phyloP scores from a whole-genome alignment of 106 monocot genomes.

The Platanthera guangdongensis region DNA sequence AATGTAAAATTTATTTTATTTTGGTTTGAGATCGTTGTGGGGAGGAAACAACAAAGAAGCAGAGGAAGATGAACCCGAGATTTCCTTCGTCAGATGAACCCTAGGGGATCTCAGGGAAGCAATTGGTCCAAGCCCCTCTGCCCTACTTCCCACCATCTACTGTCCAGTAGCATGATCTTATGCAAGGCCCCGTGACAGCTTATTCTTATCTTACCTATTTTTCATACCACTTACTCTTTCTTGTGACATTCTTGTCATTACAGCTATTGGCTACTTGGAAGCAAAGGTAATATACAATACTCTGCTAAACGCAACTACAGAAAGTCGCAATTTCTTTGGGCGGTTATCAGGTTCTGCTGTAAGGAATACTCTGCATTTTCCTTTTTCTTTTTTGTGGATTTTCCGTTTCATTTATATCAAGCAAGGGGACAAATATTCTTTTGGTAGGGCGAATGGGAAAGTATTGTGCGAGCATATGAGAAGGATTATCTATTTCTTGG shows the following conservation, averaged over 20 bases:
- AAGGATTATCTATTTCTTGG: slow-evolving; percentile 96
- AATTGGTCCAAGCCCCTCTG: too few relatives aligned
- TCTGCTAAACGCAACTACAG: slow-evolving; percentile 58
- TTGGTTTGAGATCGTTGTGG: too few relatives aligned
- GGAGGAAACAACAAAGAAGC: too few relatives aligned
- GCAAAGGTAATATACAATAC: slow-evolving; percentile 65
- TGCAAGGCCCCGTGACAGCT: too few relatives aligned
- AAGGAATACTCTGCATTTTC: slow-evolving; percentile 15
- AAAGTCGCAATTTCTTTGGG: slow-evolving; percentile 94
- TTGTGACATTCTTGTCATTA: slow-evolving; percentile 6
- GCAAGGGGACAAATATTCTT: not conserved
- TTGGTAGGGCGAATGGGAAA: slow-evolving; percentile 89
- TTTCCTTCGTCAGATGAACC: too few relatives aligned
- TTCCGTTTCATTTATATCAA: slow-evolving; percentile 5
- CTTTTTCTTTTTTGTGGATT: not conserved
- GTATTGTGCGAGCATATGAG: slow-evolving; percentile 69
- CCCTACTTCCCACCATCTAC: too few relatives aligned
- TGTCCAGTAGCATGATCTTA: too few relatives aligned
- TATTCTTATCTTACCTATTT: slow-evolving; percentile 3
- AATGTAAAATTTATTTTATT: too few relatives aligned
- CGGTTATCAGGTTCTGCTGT: slow-evolving; percentile 92
- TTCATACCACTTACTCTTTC: not conserved
- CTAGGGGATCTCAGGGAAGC: too few relatives aligned
- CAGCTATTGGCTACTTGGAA: slow-evolving; percentile 70
- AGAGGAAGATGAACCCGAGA: too few relatives aligned